Evolutionary conservation across 495 filamentous ascomycete genomes (phyloP), one percentile per base, ranked within the genome.

Genomic region (Chaetomium cochliodes): DNA sequence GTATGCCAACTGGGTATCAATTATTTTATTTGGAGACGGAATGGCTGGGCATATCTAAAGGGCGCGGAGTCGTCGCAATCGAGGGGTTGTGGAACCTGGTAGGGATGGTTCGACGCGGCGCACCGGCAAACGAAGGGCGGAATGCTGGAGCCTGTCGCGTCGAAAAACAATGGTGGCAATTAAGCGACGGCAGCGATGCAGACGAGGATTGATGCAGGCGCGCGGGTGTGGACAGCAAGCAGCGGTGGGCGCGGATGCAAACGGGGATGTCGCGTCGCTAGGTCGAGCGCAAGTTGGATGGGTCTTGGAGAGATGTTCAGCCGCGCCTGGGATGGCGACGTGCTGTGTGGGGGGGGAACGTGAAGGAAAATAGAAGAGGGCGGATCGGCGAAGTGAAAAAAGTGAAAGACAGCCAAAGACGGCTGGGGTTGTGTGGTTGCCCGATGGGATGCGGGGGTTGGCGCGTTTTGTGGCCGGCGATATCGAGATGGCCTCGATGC

Each of bases 401-500:
- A 74, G 70, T 63, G 70, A 65, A 69, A 67, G 66, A 68, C 62
- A 54, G 63, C 20, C 67, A 63, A 70, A 66, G 67, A 60, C 62
- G 60, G 59, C 59, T 67, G 67, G 67, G 67, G 60, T 59, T 58
- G 12, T 56, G 42, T 60, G 68, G 70, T 74, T 68, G 72, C 63
- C 64, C 58, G 68, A 66, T 64, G 54, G 62, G 28, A 69, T 70
- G 73, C 62, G 69, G 69, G 70, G 68, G 76, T 75, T 74, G 72
- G 78, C 75, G 79, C 74, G 74, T 72, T 72, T 72, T 72, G 28
- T 70, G 69, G 74, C 69, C 72, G 74, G 73, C 70, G 65, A 72
- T 74, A 74, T 77, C 66, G 69, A 74, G 79, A 82, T 83, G 78
- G 75, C 65, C 71, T 77, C 70, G 78, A 83, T 83, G 78, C 65